A percentile compares a stretch with the other conserved stretches of the same genome.
Evolutionary conservation across 495 filamentous ascomycete genomes (phyloP).

Genomic region (Astrothelium macrocarpum): DNA sequence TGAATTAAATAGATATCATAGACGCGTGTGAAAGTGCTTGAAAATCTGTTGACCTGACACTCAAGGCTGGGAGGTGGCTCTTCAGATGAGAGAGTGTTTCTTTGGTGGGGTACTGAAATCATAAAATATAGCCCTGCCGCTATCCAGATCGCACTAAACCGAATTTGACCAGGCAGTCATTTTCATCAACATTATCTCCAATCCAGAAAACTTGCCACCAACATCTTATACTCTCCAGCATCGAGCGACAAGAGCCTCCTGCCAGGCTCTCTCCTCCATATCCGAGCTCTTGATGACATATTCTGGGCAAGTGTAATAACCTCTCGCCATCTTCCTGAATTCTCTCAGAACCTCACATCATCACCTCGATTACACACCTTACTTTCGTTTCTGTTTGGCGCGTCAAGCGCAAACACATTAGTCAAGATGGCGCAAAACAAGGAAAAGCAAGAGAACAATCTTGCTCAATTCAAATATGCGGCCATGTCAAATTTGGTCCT

Average conservation of each 20-base stretch:
- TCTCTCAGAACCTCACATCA: too few species aligned
- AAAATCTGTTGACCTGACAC: too few species aligned
- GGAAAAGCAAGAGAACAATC: conserved; percentile 49
- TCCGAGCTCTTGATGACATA: neutral
- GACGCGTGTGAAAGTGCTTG: too few species aligned
- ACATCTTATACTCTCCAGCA: neutral
- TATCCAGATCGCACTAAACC: too few species aligned
- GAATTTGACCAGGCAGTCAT: neutral
- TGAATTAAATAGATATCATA: neutral
- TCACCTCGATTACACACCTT: neutral
- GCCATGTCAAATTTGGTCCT: conserved; percentile 99
- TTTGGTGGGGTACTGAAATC: too few species aligned
- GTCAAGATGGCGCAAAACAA: conserved; percentile 19
- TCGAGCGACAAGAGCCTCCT: neutral
- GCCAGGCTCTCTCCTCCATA: neutral
- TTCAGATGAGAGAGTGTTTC: too few species aligned
- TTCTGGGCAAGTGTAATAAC: neutral
- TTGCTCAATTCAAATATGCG: conserved; percentile 98
- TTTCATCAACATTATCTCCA: neutral
- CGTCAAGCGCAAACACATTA: neutral
- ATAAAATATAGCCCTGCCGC: too few species aligned
- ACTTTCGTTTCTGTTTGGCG: neutral
- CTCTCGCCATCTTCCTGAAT: neutral
- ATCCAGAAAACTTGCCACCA: neutral
- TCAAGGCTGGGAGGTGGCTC: too few species aligned